These are phyloP conservation scores for Asterochloris erici DNA, from an alignment of 139 green algal genomes.

Conservation along the genomic window DNA sequence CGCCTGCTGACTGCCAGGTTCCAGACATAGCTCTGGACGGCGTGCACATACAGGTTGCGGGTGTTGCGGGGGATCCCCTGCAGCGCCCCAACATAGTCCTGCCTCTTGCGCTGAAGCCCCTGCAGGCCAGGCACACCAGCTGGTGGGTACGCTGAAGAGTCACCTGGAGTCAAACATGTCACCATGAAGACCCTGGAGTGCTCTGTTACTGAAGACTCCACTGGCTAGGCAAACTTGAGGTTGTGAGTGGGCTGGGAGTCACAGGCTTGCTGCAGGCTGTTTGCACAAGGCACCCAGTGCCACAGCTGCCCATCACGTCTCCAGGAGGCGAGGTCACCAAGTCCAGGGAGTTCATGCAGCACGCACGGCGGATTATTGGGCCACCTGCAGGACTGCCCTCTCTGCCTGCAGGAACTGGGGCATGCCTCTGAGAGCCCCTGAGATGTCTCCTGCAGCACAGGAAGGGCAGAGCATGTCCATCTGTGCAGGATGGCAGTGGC, in stretches of 20 bases:
- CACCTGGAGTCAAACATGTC: not conserved
- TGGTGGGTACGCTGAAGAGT: not conserved
- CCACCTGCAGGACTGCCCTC: slow-evolving; percentile 51
- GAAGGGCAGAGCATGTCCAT: not conserved
- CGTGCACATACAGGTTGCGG: slow-evolving; percentile 92
- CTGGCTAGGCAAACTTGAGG: not conserved
- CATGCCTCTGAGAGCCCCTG: slow-evolving; percentile 51
- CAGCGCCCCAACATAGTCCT: slow-evolving; percentile 16
- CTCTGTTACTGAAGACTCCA: not conserved
- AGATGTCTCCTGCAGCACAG: slow-evolving; percentile 20
- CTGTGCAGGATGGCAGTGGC: not conserved
- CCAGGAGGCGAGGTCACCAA: too few relatives aligned
- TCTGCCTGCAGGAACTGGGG: slow-evolving; percentile 58
- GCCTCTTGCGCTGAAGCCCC: slow-evolving; percentile 10
- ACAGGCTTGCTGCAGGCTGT: too few relatives aligned
- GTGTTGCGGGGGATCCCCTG: slow-evolving; percentile 70
- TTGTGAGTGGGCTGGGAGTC: not conserved
- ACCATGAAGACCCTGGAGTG: not conserved
- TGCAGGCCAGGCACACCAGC: slow-evolving; percentile 4
- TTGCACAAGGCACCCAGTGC: too few relatives aligned
- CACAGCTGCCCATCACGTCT: too few relatives aligned
- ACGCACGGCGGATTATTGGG: not conserved
- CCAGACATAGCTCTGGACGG: slow-evolving; percentile 74
- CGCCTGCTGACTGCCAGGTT: slow-evolving; percentile 62
- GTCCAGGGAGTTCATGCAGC: too few relatives aligned